Base-by-base conservation (phyloP, 2,329 filamentous ascomycete species). In the Scolecobasidium constrictum region DNA sequence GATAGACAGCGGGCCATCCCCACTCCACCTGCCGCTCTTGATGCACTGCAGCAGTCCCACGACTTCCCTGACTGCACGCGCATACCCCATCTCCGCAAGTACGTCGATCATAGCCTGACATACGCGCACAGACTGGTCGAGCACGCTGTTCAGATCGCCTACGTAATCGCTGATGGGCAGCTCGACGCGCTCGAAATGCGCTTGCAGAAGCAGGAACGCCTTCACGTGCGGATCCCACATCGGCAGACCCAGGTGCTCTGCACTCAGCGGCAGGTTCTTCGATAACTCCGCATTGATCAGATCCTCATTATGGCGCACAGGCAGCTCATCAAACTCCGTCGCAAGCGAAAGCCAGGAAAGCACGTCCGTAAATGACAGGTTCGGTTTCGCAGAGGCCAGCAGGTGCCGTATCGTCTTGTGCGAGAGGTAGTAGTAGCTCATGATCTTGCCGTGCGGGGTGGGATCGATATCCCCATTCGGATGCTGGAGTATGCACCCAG, bases 221-320 rank as follows among this genome's bases (percentile, higher is more conserved):
- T 98, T 98, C 56, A 96, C 86, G 57, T 98, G 92, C 0, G 92
- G 92, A 65, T 98, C 92, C 92, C 92, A 98, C 80, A 98, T 84
- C 2, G 90, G 90, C 33, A 95, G 67, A 7, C 79, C 81, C 52
- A 81, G 67, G 7, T 78, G 80, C 52, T 81, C 71, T 15, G 65
- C 60, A 21, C 71, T 64, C 41, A 92, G 77, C 0, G 87, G 85
- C 1, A 98, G 68, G 48, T 87, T 86, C 45, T 79, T 77, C 5
- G 87, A 86, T 3, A 98, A 72, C 52, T 95, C 86, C 3, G 77
- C 84, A 58, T 98, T 98, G 69, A 98, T 87, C 35, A 98, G 77
- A 57, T 98, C 93, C 65, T 98, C 92, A 57, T 98, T 98, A 66
- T 98, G 92, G 4, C 92, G 86, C 18, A 98, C 92, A 0, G 92